Evolutionary conservation across 495 filamentous ascomycete genomes (phyloP).

Genomic region (Penicillium ochrochloron): DNA sequence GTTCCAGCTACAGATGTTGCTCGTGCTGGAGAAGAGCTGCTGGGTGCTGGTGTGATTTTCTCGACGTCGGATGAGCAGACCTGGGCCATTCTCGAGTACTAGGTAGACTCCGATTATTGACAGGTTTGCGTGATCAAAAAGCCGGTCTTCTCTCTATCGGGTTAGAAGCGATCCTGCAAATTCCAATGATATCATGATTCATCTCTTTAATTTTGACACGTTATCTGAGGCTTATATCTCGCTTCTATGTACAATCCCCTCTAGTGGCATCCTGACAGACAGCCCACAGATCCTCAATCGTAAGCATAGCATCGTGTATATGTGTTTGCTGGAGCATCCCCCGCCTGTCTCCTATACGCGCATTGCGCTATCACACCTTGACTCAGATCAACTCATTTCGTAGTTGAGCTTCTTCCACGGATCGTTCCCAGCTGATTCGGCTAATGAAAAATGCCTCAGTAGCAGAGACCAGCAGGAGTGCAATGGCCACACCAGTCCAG

Average conservation of each 20-base stretch:
- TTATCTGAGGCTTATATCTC: not conserved
- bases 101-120: constrained; percentile 13
- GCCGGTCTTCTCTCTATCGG: constrained; percentile 9
- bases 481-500: constrained; percentile 80
- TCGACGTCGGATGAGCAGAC: constrained; percentile 88
- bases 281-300: not conserved
- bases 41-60: constrained; percentile 75
- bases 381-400: constrained; percentile 65
- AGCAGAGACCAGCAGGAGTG: constrained; percentile 64
- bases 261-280: not conserved
- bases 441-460: constrained; percentile 71
- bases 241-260: constrained; percentile 15
- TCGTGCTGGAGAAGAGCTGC: constrained; percentile 77
- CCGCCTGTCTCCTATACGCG: not conserved
- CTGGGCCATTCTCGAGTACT: constrained; percentile 73
- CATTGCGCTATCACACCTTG: not conserved
- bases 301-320: not conserved
- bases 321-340: not conserved
- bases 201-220: constrained; percentile 12
- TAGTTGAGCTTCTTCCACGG: constrained; percentile 71
- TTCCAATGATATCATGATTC: constrained; percentile 41
- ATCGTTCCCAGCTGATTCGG: constrained; percentile 70
- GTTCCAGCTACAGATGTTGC: constrained; percentile 70
- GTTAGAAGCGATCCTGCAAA: constrained; percentile 14
- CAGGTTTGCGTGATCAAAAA: not conserved